Evolutionary conservation across 2,329 filamentous ascomycete species (phyloP), one percentile per base, ranked within the genome.

Genomic region (Sporothrix protearum): DNA sequence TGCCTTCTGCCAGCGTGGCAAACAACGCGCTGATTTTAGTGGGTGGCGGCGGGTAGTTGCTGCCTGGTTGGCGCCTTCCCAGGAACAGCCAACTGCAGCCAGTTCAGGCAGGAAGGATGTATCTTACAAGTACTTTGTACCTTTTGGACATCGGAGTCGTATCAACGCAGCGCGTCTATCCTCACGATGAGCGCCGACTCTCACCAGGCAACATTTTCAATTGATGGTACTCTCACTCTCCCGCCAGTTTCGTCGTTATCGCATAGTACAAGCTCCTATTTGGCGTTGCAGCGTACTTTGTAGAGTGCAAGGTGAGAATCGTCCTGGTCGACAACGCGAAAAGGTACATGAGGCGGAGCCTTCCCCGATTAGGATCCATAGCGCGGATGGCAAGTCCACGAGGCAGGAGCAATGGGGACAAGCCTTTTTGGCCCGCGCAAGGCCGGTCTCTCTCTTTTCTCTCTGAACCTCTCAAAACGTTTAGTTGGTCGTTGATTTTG

Each of bases 1-100:
- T n/a, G n/a, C 3, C 53, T 30, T 61, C 63, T 33, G 63, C 63
- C 63, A 66, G 14, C 59, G 63, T 66, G 63, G 63, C 63, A 66
- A 66, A 66, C n/a, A 66, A 66, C 39, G 16, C 25, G 7, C 16
- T n/a, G n/a, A 14, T n/a, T 59, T 59, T 36, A 59, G 30, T 57
- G 53, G 53, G 57, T 61, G 57, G 57, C 33, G 57, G 6, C 7
- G 14, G 36, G 59, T n/a, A 42, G 59, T 45, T 42, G 59, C 59
- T 64, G 22, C 59, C 59, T 64, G 59, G 39, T 42, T 19, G 36
- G 36, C 5, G 59, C 36, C 12, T 64, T 64, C 59, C 59, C 10
- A 36, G 3, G 59, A 28, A 19, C 14, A 47, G 42, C 42, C 42
- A 47, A 47, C 42, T 47, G 42, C 42, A 4, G 42, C 42, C 42